A percentile compares a stretch with the other conserved stretches of the same genome.
Evolutionary conservation across 768 basidiomycete genomes (phyloP).

Genomic region (Termitomyces sp.): DNA sequence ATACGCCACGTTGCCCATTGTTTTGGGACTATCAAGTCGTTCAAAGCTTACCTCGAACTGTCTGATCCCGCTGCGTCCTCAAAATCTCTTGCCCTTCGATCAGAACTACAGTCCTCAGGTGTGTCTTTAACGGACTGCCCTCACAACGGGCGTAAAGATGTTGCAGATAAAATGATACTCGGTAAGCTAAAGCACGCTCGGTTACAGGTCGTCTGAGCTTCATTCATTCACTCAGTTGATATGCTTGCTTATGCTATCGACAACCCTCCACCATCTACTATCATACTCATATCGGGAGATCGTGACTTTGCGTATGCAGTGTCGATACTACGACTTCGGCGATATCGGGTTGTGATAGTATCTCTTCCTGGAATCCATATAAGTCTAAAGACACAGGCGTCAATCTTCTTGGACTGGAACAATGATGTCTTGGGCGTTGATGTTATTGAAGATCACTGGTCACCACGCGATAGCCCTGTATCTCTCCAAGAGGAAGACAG

Average conservation of each 20-base stretch:
- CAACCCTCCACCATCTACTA: conserved; percentile 43
- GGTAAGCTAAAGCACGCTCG: conserved; percentile 23
- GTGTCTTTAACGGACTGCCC: conserved; percentile 36
- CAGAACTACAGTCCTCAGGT: conserved; percentile 43
- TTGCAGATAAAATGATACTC: conserved; percentile 47
- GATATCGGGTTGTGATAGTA: conserved; percentile 47
- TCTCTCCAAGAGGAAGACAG: not conserved
- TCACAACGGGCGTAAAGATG: conserved; percentile 30
- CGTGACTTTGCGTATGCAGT: conserved; percentile 64
- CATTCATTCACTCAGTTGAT: conserved; percentile 41
- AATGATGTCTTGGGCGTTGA: conserved; percentile 26
- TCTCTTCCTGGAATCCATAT: conserved; percentile 33
- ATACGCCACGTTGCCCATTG: conserved; percentile 41
- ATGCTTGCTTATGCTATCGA: conserved; percentile 66
- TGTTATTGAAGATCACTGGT: conserved; percentile 7
- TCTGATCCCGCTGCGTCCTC: conserved; percentile 24
- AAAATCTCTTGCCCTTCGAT: conserved; percentile 31
- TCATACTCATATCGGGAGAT: conserved; percentile 62
- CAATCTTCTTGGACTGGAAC: conserved; percentile 46
- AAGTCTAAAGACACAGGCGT: conserved; percentile 50
- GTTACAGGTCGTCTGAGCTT: not conserved
- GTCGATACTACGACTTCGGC: conserved; percentile 47
- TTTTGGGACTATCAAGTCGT: conserved; percentile 43
- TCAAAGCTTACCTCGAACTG: conserved; percentile 53
- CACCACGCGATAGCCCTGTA: not conserved